Base-by-base conservation (phyloP, 2,329 filamentous ascomycete genomes). In the Didymella arachidicola region DNA sequence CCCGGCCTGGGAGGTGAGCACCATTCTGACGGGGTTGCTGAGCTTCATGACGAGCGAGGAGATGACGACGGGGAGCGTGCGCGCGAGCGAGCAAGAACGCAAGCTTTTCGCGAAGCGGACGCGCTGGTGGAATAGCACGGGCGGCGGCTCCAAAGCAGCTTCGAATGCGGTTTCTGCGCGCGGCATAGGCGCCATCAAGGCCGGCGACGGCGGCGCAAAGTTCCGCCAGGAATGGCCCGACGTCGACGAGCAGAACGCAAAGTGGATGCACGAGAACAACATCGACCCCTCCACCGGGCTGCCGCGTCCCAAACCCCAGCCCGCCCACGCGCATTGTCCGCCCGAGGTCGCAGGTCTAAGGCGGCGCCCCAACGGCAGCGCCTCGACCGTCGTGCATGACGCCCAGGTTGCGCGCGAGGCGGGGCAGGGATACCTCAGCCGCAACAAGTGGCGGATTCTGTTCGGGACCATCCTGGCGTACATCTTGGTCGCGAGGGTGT, bases 1-100 rank as follows among this genome's bases (percentile, higher is more conserved):
- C 76, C 95, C 95, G 2, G 93, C 95, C 1, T 99, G 95, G 95
- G 94, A 97, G 73, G 95, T 99, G 7, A 94, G 90, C 53, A 99
- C 95, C 0, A 99, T 99, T 64, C 82, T 99, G 16, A 96, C 96
- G 54, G 95, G 95, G 10, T 85, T 99, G 27, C 82, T 98, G 62
- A 96, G 91, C 38, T 99, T 99, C 79, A 99, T 99, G 95, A 98
- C 94, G 2, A 92, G 91, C 65, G 94, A 99, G 74, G 95, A 99
- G 81, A 97, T 98, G 90, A 99, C 95, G 0, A 98, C 95, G 0
- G 95, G 95, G 2, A 93, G 89, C 29, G 87, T 99, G 29, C 89
- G 89, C 6, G 91, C 89, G 18, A 89, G 87, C 0, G 86, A 91
- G 48, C 82, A 85, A 3, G 93, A 98, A 81, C 87, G 94, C 61